Base-by-base conservation (phyloP, 2,329 filamentous ascomycete species). In the Fusarium napiforme region DNA sequence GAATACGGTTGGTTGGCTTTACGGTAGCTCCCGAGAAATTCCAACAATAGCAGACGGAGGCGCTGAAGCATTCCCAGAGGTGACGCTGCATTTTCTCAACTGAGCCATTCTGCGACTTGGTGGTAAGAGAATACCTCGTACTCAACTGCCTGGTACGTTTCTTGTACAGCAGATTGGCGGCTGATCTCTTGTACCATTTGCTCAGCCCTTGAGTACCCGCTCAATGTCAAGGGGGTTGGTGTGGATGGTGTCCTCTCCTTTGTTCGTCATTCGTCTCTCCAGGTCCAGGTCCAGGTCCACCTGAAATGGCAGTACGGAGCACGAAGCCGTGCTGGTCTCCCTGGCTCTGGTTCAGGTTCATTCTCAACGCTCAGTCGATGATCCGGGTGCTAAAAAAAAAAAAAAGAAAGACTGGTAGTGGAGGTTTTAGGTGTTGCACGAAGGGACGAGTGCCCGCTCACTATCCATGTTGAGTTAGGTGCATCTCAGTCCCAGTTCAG, bases 401-500 rank as follows among this genome's bases (percentile, higher is more conserved):
- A 28, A 26, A 26, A 28, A 7, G 7, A 26, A 26, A 46, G 23
- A 19, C 32, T 16, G 32, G 32, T 23, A 23, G 56, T 49, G 42
- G 19, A 49, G 40, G 61, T 23, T 66, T 67, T 50, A 62, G 71
- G 46, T 49, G 67, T 71, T 62, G 71, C 62, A 71, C 70, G 37
- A 55, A 59, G 36, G 66, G 53, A 50, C 36, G 40, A 21, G 46
- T 71, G 58, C 40, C 66, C 71, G 70, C 67, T 57, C 74, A 61
- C 73, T 60, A 64, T 59, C 71, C 62, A 62, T 47, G 65, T 64
- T 69, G 50, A 69, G 67, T 69, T 63, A 73, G 71, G 63, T 71
- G 49, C 67, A 57, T 64, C 68, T 59, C 55, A 71, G 42, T 71
- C 70, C 67, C 61, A 66, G 43, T 59, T 55, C 30, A 52, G 30